phyloP scores from a whole-genome alignment of 2,329 filamentous ascomycete genomes.

The Aspergillaceae sp. region DNA sequence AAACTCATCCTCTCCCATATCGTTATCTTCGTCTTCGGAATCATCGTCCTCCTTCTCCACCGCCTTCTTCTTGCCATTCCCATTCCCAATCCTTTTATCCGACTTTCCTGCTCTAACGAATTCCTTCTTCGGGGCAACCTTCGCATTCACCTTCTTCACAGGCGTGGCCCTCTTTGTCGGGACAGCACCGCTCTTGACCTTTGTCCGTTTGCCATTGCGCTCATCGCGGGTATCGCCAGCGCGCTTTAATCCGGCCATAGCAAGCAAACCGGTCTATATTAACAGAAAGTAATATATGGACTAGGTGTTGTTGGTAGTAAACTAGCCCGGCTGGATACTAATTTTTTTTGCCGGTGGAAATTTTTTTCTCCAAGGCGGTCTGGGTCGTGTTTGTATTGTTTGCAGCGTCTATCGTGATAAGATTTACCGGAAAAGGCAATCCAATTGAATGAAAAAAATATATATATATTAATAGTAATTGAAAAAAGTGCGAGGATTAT shows the following conservation, averaged over 20 bases:
- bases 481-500: too few species aligned
- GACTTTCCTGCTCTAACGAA: conserved; percentile 10
- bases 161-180: conserved; percentile 9
- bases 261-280: neutral
- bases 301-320: neutral
- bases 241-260: conserved; percentile 37
- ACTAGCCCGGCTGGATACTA: neutral
- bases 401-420: conserved; percentile 6
- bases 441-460: neutral
- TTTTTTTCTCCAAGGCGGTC: conserved; percentile 9
- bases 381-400: conserved; percentile 10
- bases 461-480: too few species aligned
- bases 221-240: conserved; percentile 30
- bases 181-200: conserved; percentile 23
- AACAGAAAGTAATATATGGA: neutral
- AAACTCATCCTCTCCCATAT: conserved; percentile 40
- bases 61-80: conserved; percentile 26
- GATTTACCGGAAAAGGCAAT: neutral
- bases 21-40: conserved; percentile 28
- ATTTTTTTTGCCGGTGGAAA: conserved; percentile 4
- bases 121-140: conserved; percentile 20
- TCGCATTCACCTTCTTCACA: conserved; percentile 17
- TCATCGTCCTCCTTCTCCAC: conserved; percentile 22
- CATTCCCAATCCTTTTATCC: conserved; percentile 21
- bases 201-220: conserved; percentile 34